Conservation (phyloP, 176 grass and related monocot species). For the Oryza longistaminata region DNA sequence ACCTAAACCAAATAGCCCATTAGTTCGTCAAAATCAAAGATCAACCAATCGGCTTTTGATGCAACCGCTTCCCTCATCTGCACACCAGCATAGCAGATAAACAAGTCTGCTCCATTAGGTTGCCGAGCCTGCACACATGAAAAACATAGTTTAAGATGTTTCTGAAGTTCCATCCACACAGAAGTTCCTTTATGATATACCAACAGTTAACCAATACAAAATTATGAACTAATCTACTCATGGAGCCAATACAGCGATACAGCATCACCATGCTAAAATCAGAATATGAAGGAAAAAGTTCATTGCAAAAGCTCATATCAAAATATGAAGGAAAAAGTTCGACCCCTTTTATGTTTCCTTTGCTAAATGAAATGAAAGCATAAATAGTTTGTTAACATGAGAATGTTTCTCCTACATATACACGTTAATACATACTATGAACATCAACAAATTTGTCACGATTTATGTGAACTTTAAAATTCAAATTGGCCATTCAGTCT, state of each 20-base stretch:
- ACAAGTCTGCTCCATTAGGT: conserved; percentile 74
- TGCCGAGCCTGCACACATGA: conserved; percentile 49
- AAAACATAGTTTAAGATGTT: conserved; percentile 14
- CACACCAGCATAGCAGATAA: conserved; percentile 85
- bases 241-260: background rate
- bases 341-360: no score
- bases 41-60: conserved; percentile 66
- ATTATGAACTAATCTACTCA: background rate
- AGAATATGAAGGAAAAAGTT: background rate
- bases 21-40: conserved; percentile 77
- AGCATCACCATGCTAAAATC: background rate
- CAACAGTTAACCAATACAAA: background rate
- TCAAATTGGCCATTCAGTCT: no score
- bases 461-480: no score
- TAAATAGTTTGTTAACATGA: no score
- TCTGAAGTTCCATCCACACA: background rate
- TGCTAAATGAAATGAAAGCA: no score
- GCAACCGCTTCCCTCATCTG: conserved; percentile 81
- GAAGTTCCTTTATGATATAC: background rate
- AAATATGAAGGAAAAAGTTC: background rate
- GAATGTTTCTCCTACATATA: no score
- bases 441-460: no score
- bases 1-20: conserved; percentile 11
- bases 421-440: no score
- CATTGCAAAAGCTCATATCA: background rate